phyloP scores from a whole-genome alignment of 495 filamentous ascomycete species.

The Aspergillus diversus region DNA sequence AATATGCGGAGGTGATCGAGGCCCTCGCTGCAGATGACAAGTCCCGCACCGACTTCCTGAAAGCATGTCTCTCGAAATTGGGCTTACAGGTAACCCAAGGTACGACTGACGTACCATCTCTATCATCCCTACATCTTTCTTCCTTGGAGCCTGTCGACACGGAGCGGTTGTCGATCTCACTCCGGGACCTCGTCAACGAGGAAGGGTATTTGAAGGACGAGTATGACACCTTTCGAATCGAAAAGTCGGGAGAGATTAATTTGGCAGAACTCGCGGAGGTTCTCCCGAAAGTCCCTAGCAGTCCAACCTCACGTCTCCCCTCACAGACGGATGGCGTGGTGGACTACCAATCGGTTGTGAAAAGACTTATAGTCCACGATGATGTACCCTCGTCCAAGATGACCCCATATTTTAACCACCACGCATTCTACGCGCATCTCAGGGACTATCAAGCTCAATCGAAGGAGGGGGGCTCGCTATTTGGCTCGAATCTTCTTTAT shows the following conservation, averaged over 20 bases:
- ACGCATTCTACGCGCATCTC: slow-evolving; percentile 76
- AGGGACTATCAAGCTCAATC: slow-evolving; percentile 63
- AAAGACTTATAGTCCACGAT: slow-evolving; percentile 70
- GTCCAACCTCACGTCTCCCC: slow-evolving; percentile 6
- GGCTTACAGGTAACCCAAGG: slow-evolving; percentile 75
- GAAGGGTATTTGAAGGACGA: slow-evolving; percentile 81
- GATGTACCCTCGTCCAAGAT: slow-evolving; percentile 71
- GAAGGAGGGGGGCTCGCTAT: slow-evolving; percentile 58
- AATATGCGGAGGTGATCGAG: slow-evolving; percentile 70
- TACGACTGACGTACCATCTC: slow-evolving; percentile 70
- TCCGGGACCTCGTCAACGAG: slow-evolving; percentile 68
- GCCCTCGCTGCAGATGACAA: slow-evolving; percentile 72
- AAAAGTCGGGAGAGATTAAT: slow-evolving; percentile 67
- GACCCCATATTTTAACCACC: slow-evolving; percentile 88
- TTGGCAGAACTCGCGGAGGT: slow-evolving; percentile 56
- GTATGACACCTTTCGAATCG: slow-evolving; percentile 82
- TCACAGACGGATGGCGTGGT: slow-evolving; percentile 58
- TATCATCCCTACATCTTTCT: slow-evolving; percentile 85
- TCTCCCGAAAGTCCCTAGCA: slow-evolving; percentile 40
- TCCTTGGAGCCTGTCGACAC: slow-evolving; percentile 66
- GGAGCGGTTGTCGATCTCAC: slow-evolving; percentile 65
- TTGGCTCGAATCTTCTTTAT: slow-evolving; percentile 81
- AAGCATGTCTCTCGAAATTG: slow-evolving; percentile 80
- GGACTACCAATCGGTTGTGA: slow-evolving; percentile 75
- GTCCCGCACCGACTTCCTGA: slow-evolving; percentile 73